Base-by-base conservation (phyloP, 208 protist genomes). In the Angomonas ambiguus region DNA sequence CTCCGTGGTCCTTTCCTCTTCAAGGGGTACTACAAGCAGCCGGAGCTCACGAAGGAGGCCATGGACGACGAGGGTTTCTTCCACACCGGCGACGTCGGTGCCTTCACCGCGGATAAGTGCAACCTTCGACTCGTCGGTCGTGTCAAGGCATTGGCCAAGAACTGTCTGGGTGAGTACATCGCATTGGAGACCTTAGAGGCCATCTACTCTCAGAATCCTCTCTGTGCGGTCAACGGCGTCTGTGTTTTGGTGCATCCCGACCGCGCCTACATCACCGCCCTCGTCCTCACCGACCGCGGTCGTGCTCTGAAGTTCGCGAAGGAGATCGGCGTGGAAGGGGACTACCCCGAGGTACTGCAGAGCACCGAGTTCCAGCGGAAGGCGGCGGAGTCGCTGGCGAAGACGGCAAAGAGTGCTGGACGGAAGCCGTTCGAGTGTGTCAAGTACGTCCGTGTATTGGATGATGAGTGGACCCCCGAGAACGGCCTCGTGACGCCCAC, bases 91-190 rank as follows among this genome's bases (percentile, higher is more conserved):
- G 91, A 96, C 63, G 82, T 96, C 32, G 94, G 92, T 35, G 74
- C 62, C 57, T 58, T 93, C 51, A 18, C 49, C 11, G 18, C 33
- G n/a, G 22, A 56, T 27, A 75, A 88, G n/a, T 85, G 86, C 11
- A 77, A 63, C 2, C 18, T 97, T 11, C 51, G 72, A 33, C 82
- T 98, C 13, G 68, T 98, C 1, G 94, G 92, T 18, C 87, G 94
- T 69, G 76, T 88, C 41, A 97, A 98, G 82, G 88, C 90, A n/a
- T 76, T 98, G 41, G 91, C 90, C 63, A 97, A 97, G 80, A 91
- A 94, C 65, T 75, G 67, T n/a, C 74, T 91, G 13, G 95, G 95
- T 28, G 92, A 98, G 80, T 97, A 97, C 79, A 89, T 98, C 48
- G 88, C 91, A 11, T 60, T 96, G 38, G 92, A 98, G 59, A 69